Evolutionary conservation across 108 stramenopile genomes (phyloP).

Genomic region (Cylindrotheca fusiformis): DNA sequence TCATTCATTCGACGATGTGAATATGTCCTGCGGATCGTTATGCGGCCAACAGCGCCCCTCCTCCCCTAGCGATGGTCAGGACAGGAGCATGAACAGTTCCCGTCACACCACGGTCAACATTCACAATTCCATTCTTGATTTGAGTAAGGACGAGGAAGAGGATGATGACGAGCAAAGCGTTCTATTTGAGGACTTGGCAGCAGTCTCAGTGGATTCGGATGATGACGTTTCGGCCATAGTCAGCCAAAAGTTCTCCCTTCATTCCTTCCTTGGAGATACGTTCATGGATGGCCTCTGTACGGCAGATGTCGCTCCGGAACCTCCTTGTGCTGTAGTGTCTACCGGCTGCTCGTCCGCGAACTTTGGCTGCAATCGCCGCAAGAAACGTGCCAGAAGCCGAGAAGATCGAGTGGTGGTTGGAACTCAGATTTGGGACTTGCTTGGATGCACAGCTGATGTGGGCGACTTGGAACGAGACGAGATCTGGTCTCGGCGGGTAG

Average conservation of each 20-base stretch:
- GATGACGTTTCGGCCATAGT: slow-evolving; percentile 1
- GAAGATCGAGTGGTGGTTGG: slow-evolving; percentile 3
- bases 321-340: not conserved
- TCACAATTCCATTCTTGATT: slow-evolving; percentile 15
- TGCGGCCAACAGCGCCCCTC: too few relatives aligned
- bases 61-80: too few relatives aligned
- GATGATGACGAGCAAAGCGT: slow-evolving; percentile 21
- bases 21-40: too few relatives aligned
- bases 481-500: slow-evolving; percentile 13
- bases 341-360: not conserved
- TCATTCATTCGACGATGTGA: too few relatives aligned
- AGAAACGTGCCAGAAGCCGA: not conserved
- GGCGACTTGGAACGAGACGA: slow-evolving; percentile 19
- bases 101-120: slow-evolving; percentile 24
- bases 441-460: slow-evolving; percentile 24
- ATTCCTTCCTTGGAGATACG: not conserved
- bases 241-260: slow-evolving; percentile 1
- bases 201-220: slow-evolving; percentile 9
- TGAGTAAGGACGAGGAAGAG: slow-evolving; percentile 17
- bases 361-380: not conserved
- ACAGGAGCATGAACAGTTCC: slow-evolving; percentile 23
- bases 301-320: not conserved
- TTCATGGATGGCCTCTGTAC: not conserved
- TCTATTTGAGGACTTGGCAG: slow-evolving; percentile 19
- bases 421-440: slow-evolving; percentile 20